These are phyloP conservation scores for Aureobasidium sp. DNA, from an alignment of 2,329 filamentous ascomycete species.

Conservation along the genomic window DNA sequence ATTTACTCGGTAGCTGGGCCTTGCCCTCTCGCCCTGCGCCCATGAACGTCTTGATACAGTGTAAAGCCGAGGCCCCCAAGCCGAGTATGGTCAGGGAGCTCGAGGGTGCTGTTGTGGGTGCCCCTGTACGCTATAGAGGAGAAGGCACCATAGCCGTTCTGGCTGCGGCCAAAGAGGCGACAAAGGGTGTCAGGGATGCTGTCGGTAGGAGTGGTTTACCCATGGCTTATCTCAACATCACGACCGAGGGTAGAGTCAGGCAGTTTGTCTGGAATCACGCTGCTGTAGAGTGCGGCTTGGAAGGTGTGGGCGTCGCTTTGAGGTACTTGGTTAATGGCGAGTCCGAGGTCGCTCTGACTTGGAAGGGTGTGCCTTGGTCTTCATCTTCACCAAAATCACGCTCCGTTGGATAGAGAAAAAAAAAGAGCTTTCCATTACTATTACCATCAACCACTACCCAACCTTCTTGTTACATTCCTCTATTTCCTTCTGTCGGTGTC, in stretches of 20 bases:
- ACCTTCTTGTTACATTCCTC: background rate
- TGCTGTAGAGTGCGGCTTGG: conserved; percentile 54
- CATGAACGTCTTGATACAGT: conserved; percentile 50
- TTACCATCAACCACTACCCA: background rate
- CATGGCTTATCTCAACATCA: conserved; percentile 61
- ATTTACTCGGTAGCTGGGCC: conserved; percentile 63
- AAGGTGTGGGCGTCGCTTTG: conserved; percentile 34
- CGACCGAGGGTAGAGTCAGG: conserved; percentile 46
- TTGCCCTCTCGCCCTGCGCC: conserved; percentile 36
- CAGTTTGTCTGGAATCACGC: conserved; percentile 66
- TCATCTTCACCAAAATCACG: background rate
- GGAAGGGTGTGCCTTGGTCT: conserved; percentile 22
- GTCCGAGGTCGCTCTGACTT: conserved; percentile 21
- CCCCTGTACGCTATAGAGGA: conserved; percentile 63
- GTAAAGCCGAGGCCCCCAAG: conserved; percentile 50
- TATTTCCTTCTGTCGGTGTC: background rate
- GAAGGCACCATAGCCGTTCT: conserved; percentile 60
- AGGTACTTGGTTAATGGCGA: conserved; percentile 13
- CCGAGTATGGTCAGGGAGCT: conserved; percentile 63
- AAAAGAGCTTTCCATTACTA: background rate
- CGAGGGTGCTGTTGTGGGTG: conserved; percentile 66
- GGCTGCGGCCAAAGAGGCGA: conserved; percentile 60
- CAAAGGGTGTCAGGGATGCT: conserved; percentile 67
- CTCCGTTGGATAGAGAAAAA: background rate
- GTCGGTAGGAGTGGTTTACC: conserved; percentile 59